Evolutionary conservation across 306 rosid species (phyloP), one percentile per base, ranked within the genome.

Genomic region (Dryas drummondii): DNA sequence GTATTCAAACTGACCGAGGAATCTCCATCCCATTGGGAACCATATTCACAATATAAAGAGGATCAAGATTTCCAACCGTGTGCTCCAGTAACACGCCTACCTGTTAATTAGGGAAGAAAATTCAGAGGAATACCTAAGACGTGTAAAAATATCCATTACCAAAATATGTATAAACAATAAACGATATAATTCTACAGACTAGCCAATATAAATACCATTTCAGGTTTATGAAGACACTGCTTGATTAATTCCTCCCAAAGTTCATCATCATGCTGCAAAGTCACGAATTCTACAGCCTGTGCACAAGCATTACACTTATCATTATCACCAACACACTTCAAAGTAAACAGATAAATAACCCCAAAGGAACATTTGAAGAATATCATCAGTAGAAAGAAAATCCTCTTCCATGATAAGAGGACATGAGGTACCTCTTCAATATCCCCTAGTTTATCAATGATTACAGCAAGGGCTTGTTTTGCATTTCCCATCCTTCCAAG

Each of bases 401-500:
- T 32, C 76, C 50, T 58, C 26, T 79, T 82, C 48, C 66, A 61
- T 51, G 50, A 37, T 53, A 60, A 78, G 68, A 80, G 70, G 73
- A 81, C 15, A 72, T 16, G 63, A 67, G 59, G 57, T 89, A 92
- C 99, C 97, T 94, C 99, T 82, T 87, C 91, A 49, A 94, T 92
- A 82, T 94, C 97, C 71, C 97, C 97, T 77, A 94, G 80, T 47
- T 90, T 85, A 81, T 90, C 86, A 68, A 94, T 94, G 84, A 90
- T 90, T 71, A 94, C 81, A 48, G 93, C 83, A 51, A 94, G 90
- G 64, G 97, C 99, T 86, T 90, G 87, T 76, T 89, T 94, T 2
- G 97, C 68, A 78, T 94, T 94, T 75, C 99, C 99, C 97, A 94
- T 94, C 78, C 99, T 87, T 82, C 99, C 97, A 77, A 94, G 89